Evolutionary conservation across 75 land plant genomes (phyloP).

Genomic region (Cryptomeria japonica): DNA sequence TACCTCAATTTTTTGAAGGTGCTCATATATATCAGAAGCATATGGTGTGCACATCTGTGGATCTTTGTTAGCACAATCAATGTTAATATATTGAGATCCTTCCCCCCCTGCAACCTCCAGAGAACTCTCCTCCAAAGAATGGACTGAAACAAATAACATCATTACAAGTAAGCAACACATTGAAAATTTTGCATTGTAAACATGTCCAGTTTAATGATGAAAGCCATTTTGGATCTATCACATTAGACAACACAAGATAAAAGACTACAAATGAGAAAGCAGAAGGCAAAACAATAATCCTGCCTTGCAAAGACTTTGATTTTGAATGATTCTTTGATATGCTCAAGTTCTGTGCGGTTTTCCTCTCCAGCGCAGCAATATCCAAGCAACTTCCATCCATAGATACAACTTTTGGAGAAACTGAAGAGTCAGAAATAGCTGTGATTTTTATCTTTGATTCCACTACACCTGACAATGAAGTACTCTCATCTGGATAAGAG

Average conservation of each 20-base stretch:
- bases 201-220: background rate
- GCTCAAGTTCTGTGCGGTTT: background rate
- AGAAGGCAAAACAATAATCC: background rate
- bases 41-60: conserved; percentile 75
- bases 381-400: background rate
- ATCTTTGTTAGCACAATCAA: conserved; percentile 56
- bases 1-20: conserved; percentile 32
- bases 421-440: background rate
- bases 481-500: background rate
- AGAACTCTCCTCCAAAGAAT: conserved; percentile 3
- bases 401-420: background rate
- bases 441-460: background rate
- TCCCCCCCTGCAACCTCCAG: background rate
- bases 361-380: background rate
- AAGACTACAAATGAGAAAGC: background rate
- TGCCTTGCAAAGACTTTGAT: background rate
- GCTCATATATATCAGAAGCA: conserved; percentile 64
- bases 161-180: background rate
- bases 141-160: conserved; percentile 15
- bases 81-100: conserved; percentile 26
- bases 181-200: too few species aligned
- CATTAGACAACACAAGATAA: background rate
- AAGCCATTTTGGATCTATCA: background rate
- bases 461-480: background rate
- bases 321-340: conserved; percentile 4